Conservation (phyloP, 2,329 filamentous ascomycete genomes). For the Aspergillus brunneoviolaceus region DNA sequence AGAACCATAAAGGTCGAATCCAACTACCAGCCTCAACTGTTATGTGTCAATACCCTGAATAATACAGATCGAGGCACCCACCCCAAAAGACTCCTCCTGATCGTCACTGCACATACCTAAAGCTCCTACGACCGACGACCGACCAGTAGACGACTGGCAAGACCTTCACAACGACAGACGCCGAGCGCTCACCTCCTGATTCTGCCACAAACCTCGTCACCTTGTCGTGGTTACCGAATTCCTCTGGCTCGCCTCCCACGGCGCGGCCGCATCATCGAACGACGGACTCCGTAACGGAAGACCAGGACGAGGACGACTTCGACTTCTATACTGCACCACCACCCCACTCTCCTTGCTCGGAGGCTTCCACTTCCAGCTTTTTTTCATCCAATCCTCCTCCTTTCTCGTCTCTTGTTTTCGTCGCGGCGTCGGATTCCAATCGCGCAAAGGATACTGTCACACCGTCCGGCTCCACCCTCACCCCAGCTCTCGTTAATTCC, state of each 20-base stretch:
- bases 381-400: conserved; percentile 59
- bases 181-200: background rate
- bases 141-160: conserved; percentile 4
- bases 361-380: conserved; percentile 49
- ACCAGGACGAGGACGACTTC: conserved; percentile 42
- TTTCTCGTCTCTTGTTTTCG: conserved; percentile 64
- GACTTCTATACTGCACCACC: conserved; percentile 42
- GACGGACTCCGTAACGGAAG: conserved; percentile 39
- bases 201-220: conserved; percentile 22
- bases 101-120: conserved; percentile 14
- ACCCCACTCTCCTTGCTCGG: conserved; percentile 37
- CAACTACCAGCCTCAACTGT: background rate
- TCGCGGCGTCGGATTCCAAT: conserved; percentile 41
- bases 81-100: conserved; percentile 12
- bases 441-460: conserved; percentile 44
- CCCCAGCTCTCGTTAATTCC: conserved; percentile 54
- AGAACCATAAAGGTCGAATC: background rate
- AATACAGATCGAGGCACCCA: background rate
- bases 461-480: conserved; percentile 48
- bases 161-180: background rate
- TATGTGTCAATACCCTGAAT: background rate
- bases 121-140: conserved; percentile 15
- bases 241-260: conserved; percentile 43
- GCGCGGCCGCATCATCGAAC: conserved; percentile 42
- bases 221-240: conserved; percentile 35